Evolutionary conservation across 208 protist species (phyloP), one percentile per base, ranked within the genome.

Genomic region (Lotmaria passim): DNA sequence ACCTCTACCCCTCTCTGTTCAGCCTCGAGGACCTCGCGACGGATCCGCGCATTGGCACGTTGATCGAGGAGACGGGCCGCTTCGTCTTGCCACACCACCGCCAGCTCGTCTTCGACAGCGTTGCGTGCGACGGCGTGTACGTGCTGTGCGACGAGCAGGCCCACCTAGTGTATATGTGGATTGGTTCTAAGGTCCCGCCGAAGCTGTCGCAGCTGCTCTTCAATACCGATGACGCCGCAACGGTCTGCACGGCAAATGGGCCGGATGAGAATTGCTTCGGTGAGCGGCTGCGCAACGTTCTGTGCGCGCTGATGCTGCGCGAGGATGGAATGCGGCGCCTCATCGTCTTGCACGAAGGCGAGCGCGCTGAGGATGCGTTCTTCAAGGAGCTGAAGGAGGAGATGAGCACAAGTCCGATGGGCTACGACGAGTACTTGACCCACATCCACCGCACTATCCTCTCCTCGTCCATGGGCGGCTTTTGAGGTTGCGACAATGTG

Each of bases 1-100:
- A 93, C 70, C 78, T 97, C 48, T 96, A 97, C 70, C 94, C 94
- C 8, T 81, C 78, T 10, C 80, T 97, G 17, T 95, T 86, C 77
- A 82, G 79, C n/a, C 53, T 94, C 15, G 86, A 94, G 73, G 51
- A 76, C 31, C 48, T 95, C 36, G 51, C 61, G 15, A 65, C 59
- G 33, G 75, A 90, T 24, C 73, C 75, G 48, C 59, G 39, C 30
- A 76, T 70, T 39, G 89, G 86, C 12, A 67, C 60, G 51, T 44
- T 92, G 14, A 78, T 93, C 67, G 47, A 69, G 39, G 63, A 78
- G 38, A 87, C 84, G 17, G 80, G 80, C 17, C 24, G 69, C 30
- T 95, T 86, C 73, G 39, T 86, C 28, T 57, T 97, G 61, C 94
- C 94, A 10, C 59, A 69, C 0, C 85, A 69, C 55, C 51, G 60